Evolutionary conservation across 2,329 filamentous ascomycete genomes (phyloP), one percentile per base, ranked within the genome.

Genomic region (Colletotrichum cereale): DNA sequence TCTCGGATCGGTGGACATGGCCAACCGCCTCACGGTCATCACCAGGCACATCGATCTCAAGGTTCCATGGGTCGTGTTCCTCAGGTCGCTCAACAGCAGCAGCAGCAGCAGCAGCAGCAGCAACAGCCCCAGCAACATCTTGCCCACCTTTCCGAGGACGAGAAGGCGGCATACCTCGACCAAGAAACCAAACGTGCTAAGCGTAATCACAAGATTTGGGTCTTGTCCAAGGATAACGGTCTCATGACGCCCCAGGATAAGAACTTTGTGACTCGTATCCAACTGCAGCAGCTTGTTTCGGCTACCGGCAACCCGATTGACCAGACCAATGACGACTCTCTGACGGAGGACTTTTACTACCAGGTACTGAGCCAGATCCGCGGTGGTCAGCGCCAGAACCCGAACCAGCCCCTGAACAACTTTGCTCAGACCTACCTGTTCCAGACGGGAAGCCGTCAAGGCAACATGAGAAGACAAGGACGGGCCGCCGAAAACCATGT

Each of bases 181-280:
- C 95, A 97, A 80, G 96, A 99, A 81, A 95, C 95, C 0, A 96
- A 95, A 82, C 91, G 96, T 62, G 95, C 96, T 7, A 99, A 99
- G 86, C 90, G 96, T 52, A 98, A 99, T 79, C 96, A 98, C 84
- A 99, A 99, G 86, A 98, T 99, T 73, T 96, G 95, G 84, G 86
- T 97, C 52, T 85, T 98, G 64, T 97, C 94, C 31, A 95, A 94
- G 83, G 95, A 97, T 77, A 99, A 99, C 78, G 96, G 96, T 31
- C 84, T 99, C 73, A 99, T 99, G 96, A 99, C 96, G 5, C 96
- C 96, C 0, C 96, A 98, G 79, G 96, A 99, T 83, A 99, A 99
- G 87, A 99, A 98, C 80, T 99, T 98, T 82, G 97, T 99, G 75
- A 98, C 96, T 6, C 91, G 96, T 24, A 99, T 99, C 75, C 96